Percentiles rank a stretch among this genome's conserved stretches.
phyloP scores from a whole-genome alignment of 306 rosid genomes.

The Comarum palustre region DNA sequence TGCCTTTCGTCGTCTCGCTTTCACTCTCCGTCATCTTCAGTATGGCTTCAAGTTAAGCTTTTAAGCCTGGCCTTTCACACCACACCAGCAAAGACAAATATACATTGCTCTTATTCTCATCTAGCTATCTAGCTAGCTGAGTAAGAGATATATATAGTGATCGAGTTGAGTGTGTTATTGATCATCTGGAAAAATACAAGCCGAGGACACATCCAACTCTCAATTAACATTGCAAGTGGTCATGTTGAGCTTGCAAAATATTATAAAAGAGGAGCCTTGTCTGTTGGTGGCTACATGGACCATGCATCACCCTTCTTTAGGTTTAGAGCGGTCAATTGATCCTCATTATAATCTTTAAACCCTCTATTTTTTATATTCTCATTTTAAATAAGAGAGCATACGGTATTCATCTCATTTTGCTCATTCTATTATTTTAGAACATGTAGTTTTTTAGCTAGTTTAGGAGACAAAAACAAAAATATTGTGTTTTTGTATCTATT shows the following conservation, averaged over 20 bases:
- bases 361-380: too few species aligned
- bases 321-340: too few species aligned
- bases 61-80: not conserved
- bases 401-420: too few species aligned
- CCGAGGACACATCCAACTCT: not conserved
- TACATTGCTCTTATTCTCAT: not conserved
- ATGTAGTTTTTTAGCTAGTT: too few species aligned
- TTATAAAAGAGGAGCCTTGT: slow-evolving; percentile 13
- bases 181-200: not conserved
- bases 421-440: too few species aligned
- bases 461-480: too few species aligned
- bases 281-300: slow-evolving; percentile 15
- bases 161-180: not conserved
- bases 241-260: not conserved
- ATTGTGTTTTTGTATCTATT: too few species aligned
- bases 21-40: not conserved
- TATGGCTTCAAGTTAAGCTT: slow-evolving; percentile 2
- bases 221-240: not conserved
- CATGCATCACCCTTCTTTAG: not conserved
- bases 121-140: not conserved
- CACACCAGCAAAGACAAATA: not conserved
- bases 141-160: too few species aligned
- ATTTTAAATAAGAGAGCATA: too few species aligned
- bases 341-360: too few species aligned
- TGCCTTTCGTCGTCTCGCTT: slow-evolving; percentile 20